Evolutionary conservation across 2,329 filamentous ascomycete genomes (phyloP).

Genomic region (Orbilia oligospora): DNA sequence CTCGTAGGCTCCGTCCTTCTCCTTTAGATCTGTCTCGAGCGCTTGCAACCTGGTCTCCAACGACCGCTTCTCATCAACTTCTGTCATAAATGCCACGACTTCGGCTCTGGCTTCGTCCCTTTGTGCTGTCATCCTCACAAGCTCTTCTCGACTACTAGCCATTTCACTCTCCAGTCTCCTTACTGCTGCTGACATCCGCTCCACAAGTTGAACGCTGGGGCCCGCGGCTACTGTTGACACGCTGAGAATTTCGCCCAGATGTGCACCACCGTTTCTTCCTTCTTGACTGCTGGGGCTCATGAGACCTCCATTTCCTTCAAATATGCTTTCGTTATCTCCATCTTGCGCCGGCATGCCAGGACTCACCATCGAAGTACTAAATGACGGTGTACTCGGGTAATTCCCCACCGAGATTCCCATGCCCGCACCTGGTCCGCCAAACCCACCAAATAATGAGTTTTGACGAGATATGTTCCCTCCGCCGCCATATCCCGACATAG

Average conservation of each 20-base stretch:
- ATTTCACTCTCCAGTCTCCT: conserved; percentile 92
- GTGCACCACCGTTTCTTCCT: conserved; percentile 66
- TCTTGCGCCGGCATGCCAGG: conserved; percentile 29
- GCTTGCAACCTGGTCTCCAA: conserved; percentile 74
- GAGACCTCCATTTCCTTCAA: conserved; percentile 73
- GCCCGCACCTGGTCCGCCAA: conserved; percentile 13
- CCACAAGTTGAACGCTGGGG: conserved; percentile 93
- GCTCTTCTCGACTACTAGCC: conserved; percentile 87
- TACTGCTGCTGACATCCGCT: conserved; percentile 94
- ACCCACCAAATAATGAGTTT: conserved; percentile 47
- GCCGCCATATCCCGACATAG: conserved; percentile 36
- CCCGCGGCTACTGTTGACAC: conserved; percentile 91
- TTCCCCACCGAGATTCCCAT: conserved; percentile 62
- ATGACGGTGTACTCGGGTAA: conserved; percentile 67
- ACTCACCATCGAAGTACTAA: conserved; percentile 65
- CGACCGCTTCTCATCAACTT: conserved; percentile 79
- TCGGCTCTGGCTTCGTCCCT: conserved; percentile 92
- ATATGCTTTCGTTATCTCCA: conserved; percentile 70
- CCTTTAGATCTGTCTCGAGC: conserved; percentile 78
- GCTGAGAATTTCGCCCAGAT: conserved; percentile 79
- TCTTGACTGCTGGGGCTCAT: conserved; percentile 78
- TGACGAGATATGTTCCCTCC: conserved; percentile 28
- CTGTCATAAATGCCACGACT: conserved; percentile 90
- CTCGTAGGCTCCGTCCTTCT: conserved; percentile 83
- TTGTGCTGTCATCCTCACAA: conserved; percentile 83